Evolutionary conservation across 352 stramenopile genomes (phyloP), one percentile per base, ranked within the genome.

Genomic region (Globisporangium nodosum): DNA sequence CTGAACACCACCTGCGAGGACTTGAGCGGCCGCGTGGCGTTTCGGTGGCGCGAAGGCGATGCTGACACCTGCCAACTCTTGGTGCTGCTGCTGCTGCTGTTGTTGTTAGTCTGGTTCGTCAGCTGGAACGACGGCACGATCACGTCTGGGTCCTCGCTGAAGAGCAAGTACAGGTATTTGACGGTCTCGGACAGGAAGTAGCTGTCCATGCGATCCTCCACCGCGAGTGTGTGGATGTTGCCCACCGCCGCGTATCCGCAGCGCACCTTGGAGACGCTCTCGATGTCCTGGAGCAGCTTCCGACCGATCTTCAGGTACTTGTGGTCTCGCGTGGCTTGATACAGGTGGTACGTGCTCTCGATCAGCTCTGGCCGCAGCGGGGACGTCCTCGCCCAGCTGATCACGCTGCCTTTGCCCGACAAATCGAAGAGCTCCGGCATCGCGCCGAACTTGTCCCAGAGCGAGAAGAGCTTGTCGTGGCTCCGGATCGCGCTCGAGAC

Each of bases 131-230:
- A 56, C 57, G 85, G 82, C 24, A 90, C 78, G 62, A 92, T 85
- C 48, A 89, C 70, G 54, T 87, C 68, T 8, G 76, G 73, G 37
- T 91, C 78, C 33, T 98, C 92, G 53, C 98, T 97, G 74, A 99
- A 99, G 27, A 98, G 91, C 33, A 99, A 65, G 74, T 98, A 99
- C 16, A 99, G 65, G 66, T 99, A 99, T 73, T 99, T 99, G 35
- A 97, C 80, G 4, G 97, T 99, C 78, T 99, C 97, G 3, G 88
- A 97, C 2, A 99, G 76, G 64, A 99, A 99, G 60, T 98, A 99
- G 55, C 90, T 98, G 61, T 98, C 96, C 97, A 99, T 99, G 63
- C 97, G 91, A 61, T 99, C 90, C 33, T 97, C 79, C 9, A 99
- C 82, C 2, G 83, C 70, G 6, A 94, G 73, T 20, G 86, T 96